Evolutionary conservation across 257 asterid species (phyloP).

Genomic region (Ehretia macrophylla): DNA sequence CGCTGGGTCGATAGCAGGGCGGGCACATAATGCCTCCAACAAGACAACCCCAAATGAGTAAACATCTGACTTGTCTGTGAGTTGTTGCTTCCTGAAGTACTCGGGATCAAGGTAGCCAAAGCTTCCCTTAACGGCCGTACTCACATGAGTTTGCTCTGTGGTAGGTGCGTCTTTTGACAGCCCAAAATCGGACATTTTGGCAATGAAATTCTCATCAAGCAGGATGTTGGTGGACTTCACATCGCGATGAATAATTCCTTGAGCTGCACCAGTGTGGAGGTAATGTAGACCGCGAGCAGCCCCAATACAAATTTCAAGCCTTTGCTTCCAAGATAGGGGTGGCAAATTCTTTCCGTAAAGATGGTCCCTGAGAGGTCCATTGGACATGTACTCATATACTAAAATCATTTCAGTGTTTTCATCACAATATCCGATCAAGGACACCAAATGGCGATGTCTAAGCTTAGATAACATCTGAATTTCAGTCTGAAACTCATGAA

Average conservation of each 20-base stretch:
- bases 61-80: conserved; percentile 83
- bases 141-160: conserved; percentile 61
- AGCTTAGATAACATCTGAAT: conserved; percentile 87
- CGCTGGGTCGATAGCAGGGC: conserved; percentile 75
- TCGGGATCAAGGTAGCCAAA: conserved; percentile 91
- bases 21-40: conserved; percentile 69
- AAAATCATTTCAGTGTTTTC: conserved; percentile 86
- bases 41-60: conserved; percentile 86
- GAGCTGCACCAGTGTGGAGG: conserved; percentile 85
- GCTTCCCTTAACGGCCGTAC: conserved; percentile 96
- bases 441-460: conserved; percentile 84
- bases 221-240: conserved; percentile 84
- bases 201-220: conserved; percentile 62
- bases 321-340: conserved; percentile 63
- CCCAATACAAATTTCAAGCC: conserved; percentile 82
- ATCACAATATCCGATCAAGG: conserved; percentile 87
- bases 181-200: conserved; percentile 96
- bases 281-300: conserved; percentile 92
- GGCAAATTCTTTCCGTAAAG: conserved; percentile 50
- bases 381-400: conserved; percentile 84
- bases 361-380: conserved; percentile 85
- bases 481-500: conserved; percentile 85
- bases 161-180: conserved; percentile 71
- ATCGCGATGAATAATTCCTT: conserved; percentile 87
- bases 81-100: conserved; percentile 80